A percentile compares a stretch with the other conserved stretches of the same genome.
Evolutionary conservation across 805 yeast genomes (phyloP).

Genomic region (Lachancea meyersii): DNA sequence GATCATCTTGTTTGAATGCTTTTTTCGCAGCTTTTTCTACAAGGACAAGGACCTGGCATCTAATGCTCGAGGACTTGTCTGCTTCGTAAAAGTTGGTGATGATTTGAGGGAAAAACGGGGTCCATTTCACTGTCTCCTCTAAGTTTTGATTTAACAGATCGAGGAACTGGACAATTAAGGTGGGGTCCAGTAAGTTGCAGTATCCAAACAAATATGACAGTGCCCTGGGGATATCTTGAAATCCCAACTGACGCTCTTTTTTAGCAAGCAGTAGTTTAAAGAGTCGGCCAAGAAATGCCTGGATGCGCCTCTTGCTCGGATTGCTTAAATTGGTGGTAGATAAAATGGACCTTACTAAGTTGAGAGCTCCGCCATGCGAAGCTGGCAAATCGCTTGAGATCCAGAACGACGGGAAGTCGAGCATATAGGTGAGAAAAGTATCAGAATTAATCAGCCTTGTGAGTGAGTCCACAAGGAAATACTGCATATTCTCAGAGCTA

Average conservation of each 20-base stretch:
- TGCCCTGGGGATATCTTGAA: background rate
- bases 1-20: background rate
- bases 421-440: background rate
- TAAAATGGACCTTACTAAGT: background rate
- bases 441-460: background rate
- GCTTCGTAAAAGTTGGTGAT: background rate
- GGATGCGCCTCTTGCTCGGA: background rate
- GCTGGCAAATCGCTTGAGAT: background rate
- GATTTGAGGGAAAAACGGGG: background rate
- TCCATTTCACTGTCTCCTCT: background rate
- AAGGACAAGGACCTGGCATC: background rate
- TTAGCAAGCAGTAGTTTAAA: background rate
- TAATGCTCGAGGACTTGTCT: background rate
- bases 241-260: background rate
- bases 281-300: background rate
- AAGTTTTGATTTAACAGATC: background rate
- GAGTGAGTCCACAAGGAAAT: background rate
- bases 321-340: background rate
- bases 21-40: background rate
- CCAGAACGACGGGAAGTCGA: background rate
- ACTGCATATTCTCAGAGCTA: background rate
- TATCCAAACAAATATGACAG: background rate
- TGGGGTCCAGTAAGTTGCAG: background rate
- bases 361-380: background rate
- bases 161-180: background rate